Evolutionary conservation across 768 basidiomycete genomes (phyloP).

Genomic region (Crucibulum laeve): DNA sequence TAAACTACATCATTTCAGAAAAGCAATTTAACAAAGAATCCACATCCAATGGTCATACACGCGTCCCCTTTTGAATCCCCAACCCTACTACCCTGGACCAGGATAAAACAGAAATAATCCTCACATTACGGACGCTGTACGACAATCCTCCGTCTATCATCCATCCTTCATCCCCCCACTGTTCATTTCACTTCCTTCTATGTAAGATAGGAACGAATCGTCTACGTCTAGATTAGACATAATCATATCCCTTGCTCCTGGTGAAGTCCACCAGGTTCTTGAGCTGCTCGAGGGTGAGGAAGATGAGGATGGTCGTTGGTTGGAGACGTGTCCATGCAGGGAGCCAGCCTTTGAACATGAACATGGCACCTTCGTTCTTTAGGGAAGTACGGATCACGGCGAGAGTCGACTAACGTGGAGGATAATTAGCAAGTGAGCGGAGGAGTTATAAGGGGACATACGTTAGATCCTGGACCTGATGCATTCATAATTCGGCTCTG

Average conservation of each 20-base stretch:
- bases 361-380: conserved; percentile 74
- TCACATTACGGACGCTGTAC: too few species aligned
- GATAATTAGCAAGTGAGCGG: neutral
- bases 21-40: too few species aligned
- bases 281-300: conserved; percentile 78
- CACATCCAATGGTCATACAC: too few species aligned
- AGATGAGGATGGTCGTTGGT: conserved; percentile 86
- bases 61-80: too few species aligned
- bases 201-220: neutral
- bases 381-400: conserved; percentile 65
- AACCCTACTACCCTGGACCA: too few species aligned
- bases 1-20: too few species aligned
- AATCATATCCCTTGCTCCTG: conserved; percentile 34
- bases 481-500: conserved; percentile 89
- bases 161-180: too few species aligned
- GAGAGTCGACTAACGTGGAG: conserved; percentile 56
- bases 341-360: conserved; percentile 93
- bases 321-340: conserved; percentile 85
- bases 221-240: conserved; percentile 7
- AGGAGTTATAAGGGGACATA: conserved; percentile 27
- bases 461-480: conserved; percentile 73
- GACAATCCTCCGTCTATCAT: too few species aligned
- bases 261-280: conserved; percentile 68
- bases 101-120: too few species aligned
- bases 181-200: too few species aligned